Conservation (phyloP, 495 filamentous ascomycete genomes). For the Tuber microsphaerosporum region DNA sequence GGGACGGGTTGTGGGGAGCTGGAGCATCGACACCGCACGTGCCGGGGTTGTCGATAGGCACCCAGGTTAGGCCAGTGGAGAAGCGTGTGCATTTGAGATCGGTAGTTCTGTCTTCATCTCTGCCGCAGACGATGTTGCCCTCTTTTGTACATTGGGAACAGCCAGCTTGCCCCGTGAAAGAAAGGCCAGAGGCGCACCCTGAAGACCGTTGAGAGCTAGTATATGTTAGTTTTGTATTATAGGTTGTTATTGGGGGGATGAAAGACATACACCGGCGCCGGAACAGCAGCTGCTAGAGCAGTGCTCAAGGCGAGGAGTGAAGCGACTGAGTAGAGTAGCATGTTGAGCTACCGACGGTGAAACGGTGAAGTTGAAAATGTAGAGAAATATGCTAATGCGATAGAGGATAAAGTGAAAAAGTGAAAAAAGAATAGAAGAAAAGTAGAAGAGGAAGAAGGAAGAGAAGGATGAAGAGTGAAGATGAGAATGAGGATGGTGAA, state of each 20-base stretch:
- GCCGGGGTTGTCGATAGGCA: not conserved
- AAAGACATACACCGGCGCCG: not conserved
- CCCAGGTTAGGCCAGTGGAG: not conserved
- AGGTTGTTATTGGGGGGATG: not conserved
- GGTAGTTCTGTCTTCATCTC: not conserved
- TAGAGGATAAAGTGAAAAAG: not conserved
- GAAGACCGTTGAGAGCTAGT: not conserved
- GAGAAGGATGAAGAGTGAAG: not conserved
- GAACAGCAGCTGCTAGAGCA: not conserved
- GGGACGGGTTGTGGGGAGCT: too few relatives aligned
- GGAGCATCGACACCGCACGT: not conserved
- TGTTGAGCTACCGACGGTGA: not conserved
- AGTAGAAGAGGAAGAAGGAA: not conserved
- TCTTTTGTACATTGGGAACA: not conserved
- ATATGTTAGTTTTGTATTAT: not conserved
- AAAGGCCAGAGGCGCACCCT: not conserved
- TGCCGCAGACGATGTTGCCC: conserved; percentile 9
- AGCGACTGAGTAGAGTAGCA: not conserved
- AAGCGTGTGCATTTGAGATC: conserved; percentile 7
- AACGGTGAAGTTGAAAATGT: not conserved
- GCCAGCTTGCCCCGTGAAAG: not conserved
- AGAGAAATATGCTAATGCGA: not conserved
- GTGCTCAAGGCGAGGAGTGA: not conserved
- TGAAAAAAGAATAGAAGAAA: not conserved
- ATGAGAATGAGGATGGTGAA: conserved; percentile 2